Evolutionary conservation across 2,329 filamentous ascomycete genomes (phyloP).

Genomic region (Blastomyces gilchristii): DNA sequence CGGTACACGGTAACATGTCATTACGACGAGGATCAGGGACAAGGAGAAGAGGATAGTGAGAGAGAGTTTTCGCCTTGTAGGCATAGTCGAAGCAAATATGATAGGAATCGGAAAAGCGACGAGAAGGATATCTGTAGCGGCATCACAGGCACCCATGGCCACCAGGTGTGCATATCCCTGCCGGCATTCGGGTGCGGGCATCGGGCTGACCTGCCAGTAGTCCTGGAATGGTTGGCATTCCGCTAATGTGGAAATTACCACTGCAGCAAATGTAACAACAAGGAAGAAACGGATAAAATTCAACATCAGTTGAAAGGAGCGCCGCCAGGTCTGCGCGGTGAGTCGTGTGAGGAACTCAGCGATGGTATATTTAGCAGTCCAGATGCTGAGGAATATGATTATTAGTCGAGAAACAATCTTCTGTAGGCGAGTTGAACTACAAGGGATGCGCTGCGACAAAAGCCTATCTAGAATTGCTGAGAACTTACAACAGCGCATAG

Average conservation of each 20-base stretch:
- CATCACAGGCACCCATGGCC: constrained; percentile 80
- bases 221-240: constrained; percentile 70
- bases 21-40: constrained; percentile 66
- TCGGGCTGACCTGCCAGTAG: constrained; percentile 75
- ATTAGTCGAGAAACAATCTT: neutral
- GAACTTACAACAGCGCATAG: constrained; percentile 76
- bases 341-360: constrained; percentile 85
- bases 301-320: constrained; percentile 61
- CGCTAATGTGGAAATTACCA: constrained; percentile 67
- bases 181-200: constrained; percentile 76
- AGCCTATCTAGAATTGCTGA: neutral
- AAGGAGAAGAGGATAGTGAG: constrained; percentile 73
- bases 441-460: neutral
- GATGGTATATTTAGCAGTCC: constrained; percentile 83
- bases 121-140: constrained; percentile 78
- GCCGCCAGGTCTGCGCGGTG: constrained; percentile 70
- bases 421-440: neutral
- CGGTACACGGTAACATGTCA: constrained; percentile 73
- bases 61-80: constrained; percentile 64
- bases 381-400: constrained; percentile 51
- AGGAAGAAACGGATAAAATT: constrained; percentile 65
- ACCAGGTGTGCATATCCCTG: constrained; percentile 79
- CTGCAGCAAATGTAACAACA: constrained; percentile 64
- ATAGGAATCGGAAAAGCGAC: constrained; percentile 84
- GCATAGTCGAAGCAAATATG: constrained; percentile 69